A percentile compares a stretch with the other conserved stretches of the same genome.
phyloP scores from a whole-genome alignment of 2,329 filamentous ascomycete species.

The Aspergillus costaricaensis region DNA sequence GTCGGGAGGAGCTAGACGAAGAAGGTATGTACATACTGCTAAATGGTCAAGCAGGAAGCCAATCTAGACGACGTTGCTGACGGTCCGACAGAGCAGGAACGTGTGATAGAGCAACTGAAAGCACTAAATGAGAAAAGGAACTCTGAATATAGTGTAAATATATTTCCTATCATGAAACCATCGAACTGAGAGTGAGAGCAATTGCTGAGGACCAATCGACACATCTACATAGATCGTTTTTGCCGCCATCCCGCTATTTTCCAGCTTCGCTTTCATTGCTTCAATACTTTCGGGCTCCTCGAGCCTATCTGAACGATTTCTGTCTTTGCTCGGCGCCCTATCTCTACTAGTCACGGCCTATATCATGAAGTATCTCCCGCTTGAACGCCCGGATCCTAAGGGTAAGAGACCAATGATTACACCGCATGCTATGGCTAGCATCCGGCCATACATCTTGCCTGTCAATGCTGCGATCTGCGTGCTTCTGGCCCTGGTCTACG shows the following conservation, averaged over 20 bases:
- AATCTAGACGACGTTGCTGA: not conserved
- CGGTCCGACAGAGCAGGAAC: conserved; percentile 42
- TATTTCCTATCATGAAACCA: conserved; percentile 1
- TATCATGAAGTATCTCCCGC: conserved; percentile 36
- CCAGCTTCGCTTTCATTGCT: conserved; percentile 34
- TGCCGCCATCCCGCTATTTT: conserved; percentile 39
- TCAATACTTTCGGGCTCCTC: conserved; percentile 29
- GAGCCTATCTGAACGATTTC: conserved; percentile 24
- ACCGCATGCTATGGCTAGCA: conserved; percentile 20
- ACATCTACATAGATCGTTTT: conserved; percentile 34
- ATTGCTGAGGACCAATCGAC: conserved; percentile 1
- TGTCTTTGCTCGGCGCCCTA: conserved; percentile 35
- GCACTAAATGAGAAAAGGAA: conserved; percentile 42
- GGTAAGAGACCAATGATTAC: conserved; percentile 31
- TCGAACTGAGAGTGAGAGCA: not conserved
- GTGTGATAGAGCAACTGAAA: conserved; percentile 40
- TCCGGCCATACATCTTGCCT: conserved; percentile 28
- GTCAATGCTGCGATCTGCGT: conserved; percentile 33
- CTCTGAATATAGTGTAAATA: conserved; percentile 42
- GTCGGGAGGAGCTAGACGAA: conserved; percentile 70
- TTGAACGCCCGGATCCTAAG: conserved; percentile 30
- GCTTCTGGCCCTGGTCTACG: conserved; percentile 32
- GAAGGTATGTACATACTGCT: conserved; percentile 57
- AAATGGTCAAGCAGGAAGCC: not conserved
- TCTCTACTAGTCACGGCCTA: conserved; percentile 43